Evolutionary conservation across 768 basidiomycete genomes (phyloP), one percentile per base, ranked within the genome.

Genomic region (Psilocybe azurescens): DNA sequence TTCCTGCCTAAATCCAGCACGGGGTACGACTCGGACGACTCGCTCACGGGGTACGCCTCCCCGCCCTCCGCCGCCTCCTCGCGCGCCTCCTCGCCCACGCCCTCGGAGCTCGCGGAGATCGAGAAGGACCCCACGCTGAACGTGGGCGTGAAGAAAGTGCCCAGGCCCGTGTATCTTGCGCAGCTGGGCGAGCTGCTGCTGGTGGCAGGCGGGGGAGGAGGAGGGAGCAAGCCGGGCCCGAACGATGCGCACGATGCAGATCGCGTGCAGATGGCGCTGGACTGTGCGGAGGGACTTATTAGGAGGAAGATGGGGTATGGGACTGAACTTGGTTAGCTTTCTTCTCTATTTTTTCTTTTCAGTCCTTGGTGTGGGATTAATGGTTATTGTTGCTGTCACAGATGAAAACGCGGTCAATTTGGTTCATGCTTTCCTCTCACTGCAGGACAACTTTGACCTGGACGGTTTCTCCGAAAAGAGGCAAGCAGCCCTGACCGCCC

Each of bases 341-440:
- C 24, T 41, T 33, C 1, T 53, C 28, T 53, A 33, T 55, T 14
- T 39, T 50, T 54, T 11, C 10, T 36, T 33, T 30, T 11, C 5
- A 38, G 18, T 36, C n/a, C 9, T n/a, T 39, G 3, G n/a, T 58
- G 14, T 47, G 41, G 36, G 46, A 20, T 13, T 36, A 20, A 30
- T 16, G 29, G 24, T 55, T 60, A 50, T 56, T 59, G 14, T 47
- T 6, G 33, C 28, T 55, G 5, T 3, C 48, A 30, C 65, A 99
- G 97, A 89, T 61, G 97, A 99, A 75, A 97, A 97, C 70, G 90
- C 95, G 0, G 88, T 90, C 50, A 89, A 95, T 69, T 82, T 99
- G 6, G 85, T 85, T 0, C 86, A 91, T 60, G 86, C 85, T 1
- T 78, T 96, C 5, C 73, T 95, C 16, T 86, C 84, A 3, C 74